phyloP scores from a whole-genome alignment of 1,139 yeast genomes.

The Lodderomyces parapsilosis region DNA sequence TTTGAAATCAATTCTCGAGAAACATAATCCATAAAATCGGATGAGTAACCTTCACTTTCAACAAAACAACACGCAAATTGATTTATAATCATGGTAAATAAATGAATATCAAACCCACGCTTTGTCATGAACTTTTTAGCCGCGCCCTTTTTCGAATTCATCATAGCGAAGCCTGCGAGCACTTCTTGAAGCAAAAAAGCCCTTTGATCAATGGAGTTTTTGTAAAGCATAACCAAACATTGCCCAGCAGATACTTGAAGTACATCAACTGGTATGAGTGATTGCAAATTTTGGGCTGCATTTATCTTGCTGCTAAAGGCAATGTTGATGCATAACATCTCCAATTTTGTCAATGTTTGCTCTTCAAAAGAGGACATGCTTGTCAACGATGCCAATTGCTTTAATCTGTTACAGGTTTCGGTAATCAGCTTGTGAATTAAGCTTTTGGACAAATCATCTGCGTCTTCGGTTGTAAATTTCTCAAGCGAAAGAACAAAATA shows the following conservation, averaged over 20 bases:
- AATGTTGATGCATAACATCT: conserved; percentile 8
- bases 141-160: conserved; percentile 41
- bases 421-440: conserved; percentile 2
- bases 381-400: conserved; percentile 9
- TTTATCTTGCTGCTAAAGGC: conserved; percentile 10
- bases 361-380: conserved; percentile 9
- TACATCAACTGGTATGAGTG: conserved; percentile 8
- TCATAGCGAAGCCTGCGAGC: conserved; percentile 46
- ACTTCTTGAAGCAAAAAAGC: conserved; percentile 60
- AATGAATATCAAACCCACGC: conserved; percentile 49
- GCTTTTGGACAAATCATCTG: not conserved
- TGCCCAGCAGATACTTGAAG: conserved; percentile 9
- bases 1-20: conserved; percentile 10
- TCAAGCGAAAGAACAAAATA: not conserved
- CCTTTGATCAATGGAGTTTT: conserved; percentile 46
- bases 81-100: conserved; percentile 45
- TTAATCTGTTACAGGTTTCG: conserved; percentile 9
- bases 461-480: not conserved
- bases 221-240: conserved; percentile 34
- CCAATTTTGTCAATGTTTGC: conserved; percentile 11
- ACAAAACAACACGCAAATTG: not conserved
- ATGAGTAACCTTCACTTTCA: conserved; percentile 2
- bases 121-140: conserved; percentile 45
- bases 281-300: conserved; percentile 7
- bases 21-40: not conserved